Evolutionary conservation across 2,329 filamentous ascomycete genomes (phyloP), one percentile per base, ranked within the genome.

Genomic region (Triangularia setosa): DNA sequence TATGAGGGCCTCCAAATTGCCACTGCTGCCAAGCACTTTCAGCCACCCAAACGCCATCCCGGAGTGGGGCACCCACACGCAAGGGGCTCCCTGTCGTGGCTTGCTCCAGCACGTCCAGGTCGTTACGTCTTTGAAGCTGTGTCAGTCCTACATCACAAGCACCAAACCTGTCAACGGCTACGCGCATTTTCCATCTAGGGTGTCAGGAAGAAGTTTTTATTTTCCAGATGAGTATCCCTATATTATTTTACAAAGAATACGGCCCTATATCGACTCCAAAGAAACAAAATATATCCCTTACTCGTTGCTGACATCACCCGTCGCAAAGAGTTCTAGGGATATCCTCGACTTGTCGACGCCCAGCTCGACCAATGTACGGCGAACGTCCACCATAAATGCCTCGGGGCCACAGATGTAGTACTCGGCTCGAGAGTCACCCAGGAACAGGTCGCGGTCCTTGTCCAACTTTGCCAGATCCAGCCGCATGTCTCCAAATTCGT

Each of bases 351-450:
- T 75, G 1, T 79, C 75, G 1, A 92, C 87, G 0, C 88, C 88
- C 62, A 79, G 75, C 2, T 71, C 77, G 69, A 81, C 76, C 63
- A 93, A 77, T 69, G 78, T 81, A 7, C 76, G 75, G 68, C 84
- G 79, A 23, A 84, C 78, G 40, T 85, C 83, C 9, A 81, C 70
- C 91, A 93, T 93, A 79, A 92, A 93, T 7, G 74, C 73, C 65
- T 82, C 80, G 0, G 90, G 90, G 0, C 90, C 91, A 72, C 91
- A 93, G 61, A 91, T 77, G 70, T 85, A 93, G 74, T 92, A 93
- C 71, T 87, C 79, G 0, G 90, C 81, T 53, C 76, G 76, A 0
- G 75, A 58, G 69, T 89, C 78, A 21, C 79, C 77, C 1, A 88
- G 72, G 68, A 82, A 85, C n/a, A 93, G 76, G 55, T 84, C 79